phyloP scores from a whole-genome alignment of 2,329 filamentous ascomycete species.

The Mariannaea elegans region DNA sequence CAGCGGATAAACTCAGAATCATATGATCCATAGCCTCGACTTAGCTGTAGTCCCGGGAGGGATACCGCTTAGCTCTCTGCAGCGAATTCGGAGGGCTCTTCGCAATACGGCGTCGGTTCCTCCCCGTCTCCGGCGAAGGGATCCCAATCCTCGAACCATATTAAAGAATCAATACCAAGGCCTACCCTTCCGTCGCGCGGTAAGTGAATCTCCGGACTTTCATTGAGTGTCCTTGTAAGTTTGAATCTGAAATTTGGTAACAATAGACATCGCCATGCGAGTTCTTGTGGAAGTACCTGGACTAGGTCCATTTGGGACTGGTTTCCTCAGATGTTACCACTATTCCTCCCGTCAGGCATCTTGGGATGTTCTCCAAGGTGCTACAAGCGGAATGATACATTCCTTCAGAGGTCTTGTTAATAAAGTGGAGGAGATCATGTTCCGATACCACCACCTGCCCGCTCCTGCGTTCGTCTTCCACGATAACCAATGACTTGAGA shows the following conservation, averaged over 20 bases:
- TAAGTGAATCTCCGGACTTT: not conserved
- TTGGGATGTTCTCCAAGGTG: no score
- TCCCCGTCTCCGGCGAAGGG: not conserved
- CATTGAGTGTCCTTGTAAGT: not conserved
- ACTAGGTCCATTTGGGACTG: not conserved
- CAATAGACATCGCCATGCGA: not conserved
- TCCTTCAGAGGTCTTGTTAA: no score
- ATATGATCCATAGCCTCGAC: no score
- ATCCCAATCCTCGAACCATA: not conserved
- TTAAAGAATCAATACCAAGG: not conserved
- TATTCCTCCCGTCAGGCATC: not conserved
- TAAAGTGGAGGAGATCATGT: no score
- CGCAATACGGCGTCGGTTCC: conserved; percentile 1
- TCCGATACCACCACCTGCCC: no score
- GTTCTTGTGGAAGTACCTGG: not conserved
- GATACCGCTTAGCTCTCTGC: no score
- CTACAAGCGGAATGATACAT: no score
- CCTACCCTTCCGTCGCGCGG: not conserved
- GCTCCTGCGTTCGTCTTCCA: not conserved
- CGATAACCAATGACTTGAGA: not conserved
- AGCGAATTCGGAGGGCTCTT: no score
- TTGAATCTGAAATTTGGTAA: not conserved
- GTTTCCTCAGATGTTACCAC: not conserved
- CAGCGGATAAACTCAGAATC: no score
- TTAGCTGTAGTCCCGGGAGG: no score